A percentile compares a stretch with the other conserved stretches of the same genome.
phyloP scores from a whole-genome alignment of 176 grass and related monocot species.

The Melocanna baccifera region DNA sequence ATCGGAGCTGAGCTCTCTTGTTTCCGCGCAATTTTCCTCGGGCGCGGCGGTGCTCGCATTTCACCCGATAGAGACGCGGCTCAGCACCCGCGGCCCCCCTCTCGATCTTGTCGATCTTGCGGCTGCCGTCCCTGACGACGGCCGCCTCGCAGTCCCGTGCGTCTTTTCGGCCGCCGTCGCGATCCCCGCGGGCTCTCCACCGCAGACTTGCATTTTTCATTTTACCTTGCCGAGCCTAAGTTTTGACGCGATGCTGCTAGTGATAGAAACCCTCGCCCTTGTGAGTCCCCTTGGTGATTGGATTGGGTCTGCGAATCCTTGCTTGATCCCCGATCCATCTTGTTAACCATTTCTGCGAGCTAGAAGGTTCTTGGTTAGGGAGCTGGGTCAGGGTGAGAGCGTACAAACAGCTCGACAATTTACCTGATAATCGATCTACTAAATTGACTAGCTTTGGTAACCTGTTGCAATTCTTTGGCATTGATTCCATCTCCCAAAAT shows the following conservation, averaged over 20 bases:
- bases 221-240: not conserved
- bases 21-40: not conserved
- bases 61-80: not conserved
- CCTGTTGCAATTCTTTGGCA: not conserved
- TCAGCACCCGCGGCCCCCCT: not conserved
- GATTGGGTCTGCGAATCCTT: not conserved
- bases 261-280: not conserved
- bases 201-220: not conserved
- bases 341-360: not conserved
- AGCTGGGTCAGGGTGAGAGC: not conserved
- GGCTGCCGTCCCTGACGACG: not conserved
- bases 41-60: not conserved
- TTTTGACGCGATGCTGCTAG: not conserved
- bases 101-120: conserved; percentile 4
- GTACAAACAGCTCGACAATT: not conserved
- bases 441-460: not conserved
- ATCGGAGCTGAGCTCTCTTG: not conserved
- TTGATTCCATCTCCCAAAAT: not conserved
- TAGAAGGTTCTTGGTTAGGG: not conserved
- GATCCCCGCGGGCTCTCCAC: not conserved
- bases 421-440: not conserved
- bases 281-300: not conserved
- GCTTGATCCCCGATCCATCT: not conserved
- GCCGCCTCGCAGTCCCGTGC: not conserved
- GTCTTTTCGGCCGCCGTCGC: not conserved